Evolutionary conservation across 2,329 filamentous ascomycete species (phyloP), one percentile per base, ranked within the genome.

Genomic region (Aspergillus candidus): DNA sequence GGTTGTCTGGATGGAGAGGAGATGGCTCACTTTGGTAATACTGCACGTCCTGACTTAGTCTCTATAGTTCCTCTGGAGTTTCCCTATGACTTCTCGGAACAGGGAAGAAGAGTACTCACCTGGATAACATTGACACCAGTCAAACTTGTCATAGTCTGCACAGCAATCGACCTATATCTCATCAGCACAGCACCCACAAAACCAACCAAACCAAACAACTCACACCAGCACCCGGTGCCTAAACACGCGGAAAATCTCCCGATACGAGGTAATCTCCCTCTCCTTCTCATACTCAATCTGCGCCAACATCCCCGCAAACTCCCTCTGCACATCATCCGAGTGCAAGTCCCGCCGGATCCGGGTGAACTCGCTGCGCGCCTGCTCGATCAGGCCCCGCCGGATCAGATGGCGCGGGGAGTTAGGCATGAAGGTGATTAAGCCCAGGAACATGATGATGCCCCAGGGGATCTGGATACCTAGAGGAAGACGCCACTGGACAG

Each of bases 91-190:
- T 2, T 6, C 27, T 30, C 7, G 13, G 5, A 4, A 6, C 13
- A 12, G 11, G 6, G 6, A 27, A 10, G 11, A 27, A 12, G 12
- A 12, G 6, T 2, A 48, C 57, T 33, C 58, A 68, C 63, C 56
- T 73, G 76, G 32, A 80, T 78, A 1, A 79, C 76, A 52, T 79
- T 79, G 32, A 79, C 73, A 10, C 77, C 77, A 1, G 77, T 79
- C 32, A 79, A 54, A 50, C 69, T 72, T 0, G 76, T 79, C 72
- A 79, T 76, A 3, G 75, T 78, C 59, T 79, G 76, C 2, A 78
- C 77, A 2, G 72, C 72, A 52, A 79, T 74, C 1, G 72, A 74
- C 14, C 62, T 65, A 42, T 17, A 43, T n/a, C 3, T 12, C 7
- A 38, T 57, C n/a, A 59, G 53, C 29, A 12, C 7, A 15, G 6